Evolutionary conservation across 257 asterid genomes (phyloP), one percentile per base, ranked within the genome.

Genomic region (Verbena officinalis): DNA sequence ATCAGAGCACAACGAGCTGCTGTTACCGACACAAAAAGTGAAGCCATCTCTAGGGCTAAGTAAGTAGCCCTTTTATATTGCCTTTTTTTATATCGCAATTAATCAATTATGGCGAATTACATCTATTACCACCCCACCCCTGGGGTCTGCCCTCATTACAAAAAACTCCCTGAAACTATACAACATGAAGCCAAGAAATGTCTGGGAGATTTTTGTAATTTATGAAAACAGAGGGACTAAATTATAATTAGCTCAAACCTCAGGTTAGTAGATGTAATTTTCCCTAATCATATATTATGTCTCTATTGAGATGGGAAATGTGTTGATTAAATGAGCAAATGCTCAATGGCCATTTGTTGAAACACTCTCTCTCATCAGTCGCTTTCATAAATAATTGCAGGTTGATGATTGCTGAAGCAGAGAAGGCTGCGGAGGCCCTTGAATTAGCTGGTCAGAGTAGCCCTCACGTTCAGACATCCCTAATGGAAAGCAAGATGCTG

Each of bases 391-490:
- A 27, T 55, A 66, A 22, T 63, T 67, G 55, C 89, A 90, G 99
- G 86, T 66, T 75, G 67, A 69, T 93, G 84, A 93, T 90, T 62
- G 88, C 89, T 65, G 96, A 87, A 81, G 97, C 99, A 56, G 95
- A 86, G 86, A 90, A 87, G 67, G 99, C 97, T 15, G 91, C 92
- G 2, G 72, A 79, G 71, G 88, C 90, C 21, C 94, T 93, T 16
- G 97, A 87, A 77, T 55, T 55, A 63, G 86, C 96, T 58, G 91
- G 90, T 50, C 66, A 70, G 76, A 80, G 69, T 34, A 89, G 86
- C 78, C 83, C 87, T 69, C 59, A 80, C 17, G 97, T 89, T 62
- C 83, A 74, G 40, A 88, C 94, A 0, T 85, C 96, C 2, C 83
- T 93, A 22, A 21, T 75, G 50, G 96, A 93, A 72, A 80, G 97